Evolutionary conservation across 805 yeast genomes (phyloP).

Genomic region (Zygotorulaspora chibaensis): DNA sequence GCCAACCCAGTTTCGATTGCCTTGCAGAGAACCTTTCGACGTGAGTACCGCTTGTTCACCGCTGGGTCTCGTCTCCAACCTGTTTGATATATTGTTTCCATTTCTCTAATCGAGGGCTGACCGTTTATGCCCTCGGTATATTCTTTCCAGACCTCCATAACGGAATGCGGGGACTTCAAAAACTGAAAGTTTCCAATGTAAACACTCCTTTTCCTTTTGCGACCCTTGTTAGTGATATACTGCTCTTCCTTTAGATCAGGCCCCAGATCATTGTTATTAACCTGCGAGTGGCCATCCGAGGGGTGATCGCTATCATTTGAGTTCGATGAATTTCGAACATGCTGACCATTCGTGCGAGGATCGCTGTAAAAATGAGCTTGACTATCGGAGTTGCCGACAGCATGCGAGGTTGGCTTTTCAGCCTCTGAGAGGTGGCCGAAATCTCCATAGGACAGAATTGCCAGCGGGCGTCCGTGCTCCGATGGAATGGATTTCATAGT

Average conservation of each 20-base stretch:
- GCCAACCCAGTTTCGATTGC: constrained; percentile 49
- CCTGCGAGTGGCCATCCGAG: background rate
- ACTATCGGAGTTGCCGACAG: background rate
- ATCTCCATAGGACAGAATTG: constrained; percentile 10
- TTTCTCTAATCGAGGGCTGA: constrained; percentile 48
- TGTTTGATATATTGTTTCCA: constrained; percentile 47
- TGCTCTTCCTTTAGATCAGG: constrained; percentile 13
- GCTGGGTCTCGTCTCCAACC: constrained; percentile 56
- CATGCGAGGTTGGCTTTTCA: background rate
- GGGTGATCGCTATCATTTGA: background rate
- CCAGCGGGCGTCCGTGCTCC: constrained; percentile 8
- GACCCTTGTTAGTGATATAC: constrained; percentile 12
- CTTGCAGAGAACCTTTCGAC: constrained; percentile 51
- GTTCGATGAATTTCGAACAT: background rate
- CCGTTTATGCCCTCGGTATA: constrained; percentile 48
- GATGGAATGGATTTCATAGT: constrained; percentile 2
- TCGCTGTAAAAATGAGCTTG: constrained; percentile 1
- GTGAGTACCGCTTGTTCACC: constrained; percentile 47
- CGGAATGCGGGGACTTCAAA: constrained; percentile 43
- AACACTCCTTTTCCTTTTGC: constrained; percentile 24
- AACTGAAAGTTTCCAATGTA: constrained; percentile 37
- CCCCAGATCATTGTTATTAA: constrained; percentile 4
- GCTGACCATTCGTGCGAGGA: background rate
- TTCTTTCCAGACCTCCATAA: constrained; percentile 54
- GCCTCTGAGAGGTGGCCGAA: constrained; percentile 5